Evolutionary conservation across 257 asterid species (phyloP).

Genomic region (Linderniella brevidens): DNA sequence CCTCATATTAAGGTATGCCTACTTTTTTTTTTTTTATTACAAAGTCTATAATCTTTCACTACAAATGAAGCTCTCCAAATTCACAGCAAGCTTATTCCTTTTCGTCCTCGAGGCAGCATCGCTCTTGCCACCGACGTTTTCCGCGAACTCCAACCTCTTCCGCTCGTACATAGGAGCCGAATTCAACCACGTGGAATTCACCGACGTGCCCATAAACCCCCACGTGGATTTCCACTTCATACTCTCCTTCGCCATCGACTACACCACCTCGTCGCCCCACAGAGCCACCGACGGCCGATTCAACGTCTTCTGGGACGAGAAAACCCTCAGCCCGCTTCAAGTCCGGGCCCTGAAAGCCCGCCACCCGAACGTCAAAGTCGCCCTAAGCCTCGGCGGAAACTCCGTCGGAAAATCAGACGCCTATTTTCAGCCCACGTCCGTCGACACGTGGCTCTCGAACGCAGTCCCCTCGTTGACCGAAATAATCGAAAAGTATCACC

Average conservation of each 20-base stretch:
- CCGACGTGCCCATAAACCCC: slow-evolving; percentile 47
- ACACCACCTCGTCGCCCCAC: slow-evolving; percentile 41
- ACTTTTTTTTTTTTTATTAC: too few relatives aligned
- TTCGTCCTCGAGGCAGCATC: too few relatives aligned
- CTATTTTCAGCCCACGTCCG: slow-evolving; percentile 35
- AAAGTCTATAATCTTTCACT: too few relatives aligned
- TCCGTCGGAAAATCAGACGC: slow-evolving; percentile 28
- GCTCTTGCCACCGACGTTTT: neutral
- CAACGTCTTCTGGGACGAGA: slow-evolving; percentile 59
- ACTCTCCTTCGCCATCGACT: slow-evolving; percentile 74
- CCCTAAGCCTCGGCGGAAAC: slow-evolving; percentile 65
- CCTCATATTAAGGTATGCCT: too few relatives aligned
- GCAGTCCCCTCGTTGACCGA: slow-evolving; percentile 48
- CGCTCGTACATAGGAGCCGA: slow-evolving; percentile 70
- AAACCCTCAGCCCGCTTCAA: slow-evolving; percentile 32
- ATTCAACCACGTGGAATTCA: slow-evolving; percentile 40
- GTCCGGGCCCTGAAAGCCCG: slow-evolving; percentile 31
- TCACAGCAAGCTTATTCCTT: too few relatives aligned
- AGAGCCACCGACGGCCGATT: slow-evolving; percentile 51
- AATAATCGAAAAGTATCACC: slow-evolving; percentile 26
- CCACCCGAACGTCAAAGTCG: slow-evolving; percentile 42
- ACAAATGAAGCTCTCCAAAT: too few relatives aligned
- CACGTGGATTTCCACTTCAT: slow-evolving; percentile 70
- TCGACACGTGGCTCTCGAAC: slow-evolving; percentile 53
- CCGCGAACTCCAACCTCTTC: slow-evolving; percentile 33